Evolutionary conservation across 352 stramenopile species (phyloP).

Genomic region (Globisporangium acanthophoron): DNA sequence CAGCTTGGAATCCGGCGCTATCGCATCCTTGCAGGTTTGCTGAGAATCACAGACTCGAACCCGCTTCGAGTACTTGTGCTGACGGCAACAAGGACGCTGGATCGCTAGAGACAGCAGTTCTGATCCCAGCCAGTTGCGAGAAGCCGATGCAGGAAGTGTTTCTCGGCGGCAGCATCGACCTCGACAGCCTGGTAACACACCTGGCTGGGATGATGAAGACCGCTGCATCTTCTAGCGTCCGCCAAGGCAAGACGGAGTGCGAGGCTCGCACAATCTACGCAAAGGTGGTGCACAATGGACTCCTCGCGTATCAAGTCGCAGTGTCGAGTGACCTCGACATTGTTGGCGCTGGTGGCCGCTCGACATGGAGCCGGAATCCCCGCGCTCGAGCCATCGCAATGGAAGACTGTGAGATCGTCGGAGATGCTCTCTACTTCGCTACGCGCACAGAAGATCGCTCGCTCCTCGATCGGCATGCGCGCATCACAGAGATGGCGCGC

Average conservation of each 20-base stretch:
- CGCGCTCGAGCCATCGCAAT: conserved; percentile 21
- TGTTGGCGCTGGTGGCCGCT: background rate
- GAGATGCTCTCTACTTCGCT: conserved; percentile 20
- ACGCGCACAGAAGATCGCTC: background rate
- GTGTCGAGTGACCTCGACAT: background rate
- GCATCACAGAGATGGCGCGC: background rate
- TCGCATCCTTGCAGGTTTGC: background rate
- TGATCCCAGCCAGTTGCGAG: conserved; percentile 21
- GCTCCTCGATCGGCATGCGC: conserved; percentile 3
- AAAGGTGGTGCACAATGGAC: conserved; percentile 11
- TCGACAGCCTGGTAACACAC: background rate
- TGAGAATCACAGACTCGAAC: too few species aligned
- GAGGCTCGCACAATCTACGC: background rate
- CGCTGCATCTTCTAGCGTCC: background rate
- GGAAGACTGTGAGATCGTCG: conserved; percentile 9
- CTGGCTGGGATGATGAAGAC: conserved; percentile 8
- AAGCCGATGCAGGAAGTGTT: conserved; percentile 32
- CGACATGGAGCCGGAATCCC: conserved; percentile 15
- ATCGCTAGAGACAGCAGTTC: conserved; percentile 16
- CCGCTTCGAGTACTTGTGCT: background rate
- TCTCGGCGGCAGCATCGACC: conserved; percentile 10
- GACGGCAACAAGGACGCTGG: background rate
- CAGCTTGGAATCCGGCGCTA: background rate
- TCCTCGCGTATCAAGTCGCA: conserved; percentile 19
- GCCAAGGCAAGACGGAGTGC: background rate